Conservation (phyloP, 768 basidiomycete species). For the Sistotremastrum suecicum region DNA sequence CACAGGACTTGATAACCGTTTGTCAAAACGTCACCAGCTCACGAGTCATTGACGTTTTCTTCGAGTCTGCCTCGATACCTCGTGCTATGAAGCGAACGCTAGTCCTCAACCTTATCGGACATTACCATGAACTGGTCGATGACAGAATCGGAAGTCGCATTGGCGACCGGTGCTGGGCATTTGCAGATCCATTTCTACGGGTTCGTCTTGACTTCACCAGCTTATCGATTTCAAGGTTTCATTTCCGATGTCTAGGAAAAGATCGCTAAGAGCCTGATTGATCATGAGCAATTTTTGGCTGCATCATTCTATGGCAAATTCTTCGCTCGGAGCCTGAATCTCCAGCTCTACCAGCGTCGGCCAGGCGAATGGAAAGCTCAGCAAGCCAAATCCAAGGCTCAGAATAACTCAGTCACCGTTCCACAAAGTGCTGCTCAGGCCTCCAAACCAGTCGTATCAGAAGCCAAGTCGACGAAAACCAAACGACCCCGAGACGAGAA, state of each 20-base stretch:
- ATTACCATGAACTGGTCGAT: constrained; percentile 70
- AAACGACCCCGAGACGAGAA: constrained; percentile 34
- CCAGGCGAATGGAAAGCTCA: constrained; percentile 76
- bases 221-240: background rate
- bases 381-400: constrained; percentile 34
- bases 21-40: constrained; percentile 57
- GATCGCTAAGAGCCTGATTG: constrained; percentile 68
- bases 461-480: constrained; percentile 12
- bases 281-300: constrained; percentile 56
- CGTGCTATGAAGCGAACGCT: constrained; percentile 55
- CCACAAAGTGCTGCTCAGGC: constrained; percentile 9
- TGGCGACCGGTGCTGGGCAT: constrained; percentile 81
- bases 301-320: constrained; percentile 79
- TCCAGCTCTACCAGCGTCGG: constrained; percentile 62
- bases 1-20: constrained; percentile 43
- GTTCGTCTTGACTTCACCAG: constrained; percentile 24
- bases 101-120: constrained; percentile 60
- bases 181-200: constrained; percentile 86
- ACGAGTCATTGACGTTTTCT: constrained; percentile 64
- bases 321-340: constrained; percentile 65
- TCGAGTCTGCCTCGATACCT: constrained; percentile 55
- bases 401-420: constrained; percentile 3
- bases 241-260: constrained; percentile 50
- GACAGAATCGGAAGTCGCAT: constrained; percentile 86
- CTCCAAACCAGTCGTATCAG: constrained; percentile 2